Evolutionary conservation across 1,284 basidiomycete genomes (phyloP), one percentile per base, ranked within the genome.

Genomic region (Inonotus obliquus): DNA sequence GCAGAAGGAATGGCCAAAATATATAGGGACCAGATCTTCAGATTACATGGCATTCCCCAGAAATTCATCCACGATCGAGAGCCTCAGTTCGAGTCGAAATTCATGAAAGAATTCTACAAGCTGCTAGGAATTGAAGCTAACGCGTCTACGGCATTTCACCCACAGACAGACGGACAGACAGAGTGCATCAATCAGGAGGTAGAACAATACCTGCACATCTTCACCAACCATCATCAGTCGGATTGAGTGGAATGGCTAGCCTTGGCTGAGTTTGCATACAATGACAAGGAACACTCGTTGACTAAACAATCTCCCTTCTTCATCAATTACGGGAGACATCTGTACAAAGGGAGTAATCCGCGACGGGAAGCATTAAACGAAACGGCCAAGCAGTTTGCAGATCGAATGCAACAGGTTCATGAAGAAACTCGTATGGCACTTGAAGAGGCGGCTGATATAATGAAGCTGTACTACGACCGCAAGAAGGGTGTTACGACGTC

Each of bases 111-210:
- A 9, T 14, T 49, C 1, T 49, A 49, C 23, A 49, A 49, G 23
- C 47, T 49, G 1, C 14, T 49, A 13, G 6, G 17, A 4, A 49
- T 49, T 10, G 21, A 49, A 49, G 21, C 10, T 1, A 23, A 49
- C 27, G 10, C 27, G 1, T 49, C 14, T 23, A 70, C 69, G 0
- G 45, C 66, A 0, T 77, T 71, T 54, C 75, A 78, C 51, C 75
- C 73, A 0, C 70, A 77, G 53, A 54, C 23, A 1, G 32, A 60
- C n/a, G 41, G 53, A 1, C 39, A 54, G n/a, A 54, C 52, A 10
- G 52, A 60, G 27, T 1, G 25, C 4, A n/a, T 59, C 4, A 59
- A 59, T n/a, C 48, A 59, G 25, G 57, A 59, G 35, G 17, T 59
- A 0, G 23, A 59, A 27, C 57, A 52, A 44, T 59, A 52, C 29